A percentile compares a stretch with the other conserved stretches of the same genome.
These are phyloP conservation scores for Alternaria burnsii DNA, from an alignment of 2,329 filamentous ascomycete species.

Conservation along the genomic window DNA sequence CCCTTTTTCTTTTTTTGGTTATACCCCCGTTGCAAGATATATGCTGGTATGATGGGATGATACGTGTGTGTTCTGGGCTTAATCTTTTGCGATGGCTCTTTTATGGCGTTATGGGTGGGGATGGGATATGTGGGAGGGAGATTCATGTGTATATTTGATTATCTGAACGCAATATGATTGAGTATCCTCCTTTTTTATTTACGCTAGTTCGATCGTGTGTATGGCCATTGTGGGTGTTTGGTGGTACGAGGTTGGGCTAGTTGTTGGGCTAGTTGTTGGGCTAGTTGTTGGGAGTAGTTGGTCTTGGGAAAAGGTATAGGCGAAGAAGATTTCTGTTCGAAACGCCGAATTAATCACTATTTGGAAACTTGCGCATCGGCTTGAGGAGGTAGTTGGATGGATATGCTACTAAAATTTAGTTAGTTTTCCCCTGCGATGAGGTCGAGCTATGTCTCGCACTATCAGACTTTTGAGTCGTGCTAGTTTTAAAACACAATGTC, in stretches of 20 bases:
- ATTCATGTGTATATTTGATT: conserved; percentile 6
- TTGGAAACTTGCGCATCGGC: fast-evolving
- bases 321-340: too few species aligned
- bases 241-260: too few species aligned
- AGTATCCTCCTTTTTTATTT: not conserved
- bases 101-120: not conserved
- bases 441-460: too few species aligned
- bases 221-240: too few species aligned
- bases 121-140: not conserved
- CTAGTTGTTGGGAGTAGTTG: too few species aligned
- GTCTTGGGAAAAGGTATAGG: too few species aligned
- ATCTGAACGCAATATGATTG: not conserved
- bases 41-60: conserved; percentile 2
- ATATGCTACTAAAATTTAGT: fast-evolving
- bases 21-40: not conserved
- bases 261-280: too few species aligned
- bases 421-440: too few species aligned
- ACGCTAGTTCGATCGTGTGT: too few species aligned
- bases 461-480: too few species aligned
- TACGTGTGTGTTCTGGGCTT: not conserved
- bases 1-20: not conserved
- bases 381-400: too few species aligned
- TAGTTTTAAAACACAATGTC: too few species aligned
- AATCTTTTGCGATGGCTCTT: not conserved
- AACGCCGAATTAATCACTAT: fast-evolving